A percentile compares a stretch with the other conserved stretches of the same genome.
These are phyloP conservation scores for Tetradesmus obliquus DNA, from an alignment of 139 green algal species.

Conservation along the genomic window DNA sequence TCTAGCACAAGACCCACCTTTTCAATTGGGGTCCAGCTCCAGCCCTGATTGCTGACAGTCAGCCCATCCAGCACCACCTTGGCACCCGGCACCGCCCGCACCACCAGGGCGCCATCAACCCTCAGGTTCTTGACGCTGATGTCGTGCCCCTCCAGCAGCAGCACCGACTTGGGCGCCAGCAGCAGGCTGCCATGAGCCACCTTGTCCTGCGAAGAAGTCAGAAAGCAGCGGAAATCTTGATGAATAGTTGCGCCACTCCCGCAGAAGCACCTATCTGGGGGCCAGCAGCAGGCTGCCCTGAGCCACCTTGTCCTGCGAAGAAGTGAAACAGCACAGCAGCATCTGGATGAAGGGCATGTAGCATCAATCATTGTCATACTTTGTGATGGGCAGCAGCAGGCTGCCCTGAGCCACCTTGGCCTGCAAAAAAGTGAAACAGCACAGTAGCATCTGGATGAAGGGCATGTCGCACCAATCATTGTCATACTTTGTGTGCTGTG, in stretches of 20 bases:
- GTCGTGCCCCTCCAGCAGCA: slow-evolving; percentile 82
- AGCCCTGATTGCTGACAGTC: slow-evolving; percentile 85
- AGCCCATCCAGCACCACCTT: slow-evolving; percentile 69
- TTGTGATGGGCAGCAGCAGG: slow-evolving; percentile 56
- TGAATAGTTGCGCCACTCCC: neutral
- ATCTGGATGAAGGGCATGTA: neutral
- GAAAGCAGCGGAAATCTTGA: neutral
- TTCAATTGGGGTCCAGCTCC: slow-evolving; percentile 76
- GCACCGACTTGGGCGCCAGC: slow-evolving; percentile 56
- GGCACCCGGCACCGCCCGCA: slow-evolving; percentile 68
- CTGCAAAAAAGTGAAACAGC: slow-evolving; percentile 35
- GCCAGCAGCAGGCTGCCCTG: neutral
- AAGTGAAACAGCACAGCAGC: neutral
- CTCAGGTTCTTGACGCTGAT: slow-evolving; percentile 69
- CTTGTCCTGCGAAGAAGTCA: slow-evolving; percentile 55
- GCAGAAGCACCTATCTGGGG: neutral
- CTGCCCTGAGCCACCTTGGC: slow-evolving; percentile 55
- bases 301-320: neutral
- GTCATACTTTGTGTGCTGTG: neutral
- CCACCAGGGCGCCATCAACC: slow-evolving; percentile 84
- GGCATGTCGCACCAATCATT: neutral
- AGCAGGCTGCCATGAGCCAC: slow-evolving; percentile 53
- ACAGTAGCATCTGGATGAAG: neutral
- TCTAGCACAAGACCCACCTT: slow-evolving; percentile 23
- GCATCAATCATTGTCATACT: neutral